Evolutionary conservation across 164 flowering plant genomes (phyloP), one percentile per base, ranked within the genome.

Genomic region (Umbilicus rupestris): DNA sequence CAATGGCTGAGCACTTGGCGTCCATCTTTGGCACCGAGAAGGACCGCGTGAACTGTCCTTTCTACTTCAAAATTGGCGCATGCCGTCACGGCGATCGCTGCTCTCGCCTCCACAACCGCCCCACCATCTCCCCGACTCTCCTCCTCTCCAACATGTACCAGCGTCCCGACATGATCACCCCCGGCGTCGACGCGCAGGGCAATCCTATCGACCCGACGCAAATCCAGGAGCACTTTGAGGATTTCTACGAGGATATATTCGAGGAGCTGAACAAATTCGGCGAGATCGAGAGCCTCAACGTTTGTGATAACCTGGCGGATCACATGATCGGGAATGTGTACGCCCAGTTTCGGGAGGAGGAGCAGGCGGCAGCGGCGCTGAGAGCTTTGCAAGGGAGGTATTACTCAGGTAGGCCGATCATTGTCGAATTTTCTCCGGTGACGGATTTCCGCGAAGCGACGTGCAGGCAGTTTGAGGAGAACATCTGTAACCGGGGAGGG

Each of bases 241-340:
- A 66, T 14, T 66, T 66, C 14, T 66, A 66, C 44, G 69, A 66
- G 26, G 60, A 66, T 39, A 49, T 66, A n/a, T 66, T 66, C 12
- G 68, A 66, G 55, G 62, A 66, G 19, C 59, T 66, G 42, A 30
- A 20, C 20, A 49, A 66, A n/a, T 66, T 66, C n/a, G 68, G 62
- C 26, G 68, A 50, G 68, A 66, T 49, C 59, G 62, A 66, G 45
- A 31, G 60, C 20, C 33, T 66, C 26, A 66, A 66, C 11, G 42
- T 66, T n/a, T 66, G 69, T 52, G 69, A 66, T 33, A 66, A 66
- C 29, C 69, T 66, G n/a, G 69, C 69, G 12, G 62, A 66, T 50
- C 69, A 66, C 41, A 66, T 66, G 69, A 66, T 66, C 16, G 69
- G 69, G 42, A 50, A 66, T 33, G 69, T 66, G 5, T 66, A 66